Evolutionary conservation across 352 stramenopile genomes (phyloP), one percentile per base, ranked within the genome.

Genomic region (Phytophthora cactorum): DNA sequence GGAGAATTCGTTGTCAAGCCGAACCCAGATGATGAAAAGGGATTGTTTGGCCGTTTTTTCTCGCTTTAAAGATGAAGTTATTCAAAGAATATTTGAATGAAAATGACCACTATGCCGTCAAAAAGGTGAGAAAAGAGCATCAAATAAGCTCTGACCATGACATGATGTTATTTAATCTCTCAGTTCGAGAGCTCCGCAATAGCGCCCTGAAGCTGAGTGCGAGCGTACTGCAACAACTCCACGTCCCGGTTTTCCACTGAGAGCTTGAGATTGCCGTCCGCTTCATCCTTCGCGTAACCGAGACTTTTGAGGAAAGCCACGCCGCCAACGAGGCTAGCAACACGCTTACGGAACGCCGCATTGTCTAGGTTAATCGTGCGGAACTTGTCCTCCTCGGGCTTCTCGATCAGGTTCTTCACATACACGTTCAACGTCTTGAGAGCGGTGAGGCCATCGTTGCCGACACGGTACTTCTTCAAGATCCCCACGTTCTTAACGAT

Each of bases 311-410:
- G 76, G 39, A 98, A 86, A 14, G 84, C 80, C 27, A 96, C 72
- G 49, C 92, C 92, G 22, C 92, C 92, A 22, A 96, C 73, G 7
- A 97, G 77, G 47, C 81, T 87, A 29, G 81, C 85, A 44, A 98
- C 91, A 14, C 92, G 90, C 68, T 94, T 93, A 55, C 93, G 92
- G 70, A 97, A 97, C 27, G 91, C 92, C 5, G 86, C 67, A 53
- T 97, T 97, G 43, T 97, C 89, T 29, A 96, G 52, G 70, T 97
- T 97, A 67, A 98, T 97, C 17, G 80, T 88, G 10, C 88, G 87
- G 73, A 97, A 98, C 62, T 97, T 98, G 5, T 96, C 87, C 47
- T 96, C 89, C 2, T 92, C 80, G 0, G 89, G 88, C 52, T 96
- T 96, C 41, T 96, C 84, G 14, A 97, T 31, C 46, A 97, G 62